Base-by-base conservation (phyloP, 2,329 filamentous ascomycete genomes). In the Drechslerella dactyloides region DNA sequence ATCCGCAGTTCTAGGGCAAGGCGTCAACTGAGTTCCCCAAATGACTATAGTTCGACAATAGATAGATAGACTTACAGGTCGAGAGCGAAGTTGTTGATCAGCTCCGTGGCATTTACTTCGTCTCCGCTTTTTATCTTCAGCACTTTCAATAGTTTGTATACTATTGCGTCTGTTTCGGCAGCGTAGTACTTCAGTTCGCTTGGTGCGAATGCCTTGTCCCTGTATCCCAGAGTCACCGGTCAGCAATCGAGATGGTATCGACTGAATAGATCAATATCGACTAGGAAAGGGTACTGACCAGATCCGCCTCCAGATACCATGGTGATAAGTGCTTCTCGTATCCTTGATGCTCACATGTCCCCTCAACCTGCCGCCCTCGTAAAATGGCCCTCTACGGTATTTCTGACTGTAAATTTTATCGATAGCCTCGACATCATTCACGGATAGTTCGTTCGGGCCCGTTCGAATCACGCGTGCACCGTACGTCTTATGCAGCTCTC, bases 241-340 rank as follows among this genome's bases (percentile, higher is more conserved):
- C 15, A 11, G 2, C 24, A n/a, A 13, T 24, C 23, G 10, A 33
- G 23, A 13, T 24, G 2, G 10, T 33, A 23, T 35, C 13, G 2
- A 0, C 24, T 19, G 2, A 0, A n/a, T 19, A 55, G 21, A 35
- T 33, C 55, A 8, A 24, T 55, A 27, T 11, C n/a, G 27, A 23
- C 30, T 46, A 19, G 11, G n/a, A n/a, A n/a, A n/a, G n/a, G n/a
- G n/a, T n/a, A n/a, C 54, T 55, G 59, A 70, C 59, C 66, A 64
- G 35, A 70, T 70, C 24, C 66, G 53, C 33, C 66, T 64, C 66
- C 66, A 70, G n/a, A 70, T 70, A 21, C 33, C 40, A 59, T 70
- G 66, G 37, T 59, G 66, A 23, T 64, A 69, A 17, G 44, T 27
- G 27, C 54, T 64, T n/a, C 66, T 59, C 19, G 66, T 70, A 33